These are phyloP conservation scores for Stereocaulon alpinum DNA, from an alignment of 495 filamentous ascomycete genomes.

Conservation along the genomic window DNA sequence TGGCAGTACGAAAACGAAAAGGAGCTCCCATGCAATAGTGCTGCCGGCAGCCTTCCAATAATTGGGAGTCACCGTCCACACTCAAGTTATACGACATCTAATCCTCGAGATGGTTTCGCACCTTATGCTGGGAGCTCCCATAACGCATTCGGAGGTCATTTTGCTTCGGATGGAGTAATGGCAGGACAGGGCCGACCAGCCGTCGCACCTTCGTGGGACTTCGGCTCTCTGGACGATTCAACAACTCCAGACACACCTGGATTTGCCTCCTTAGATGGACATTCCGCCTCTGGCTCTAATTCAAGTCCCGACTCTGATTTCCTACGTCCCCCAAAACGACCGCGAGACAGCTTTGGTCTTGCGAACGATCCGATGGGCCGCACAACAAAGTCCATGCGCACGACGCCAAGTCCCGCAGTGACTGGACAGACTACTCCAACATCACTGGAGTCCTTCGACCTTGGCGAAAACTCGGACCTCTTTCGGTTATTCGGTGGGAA, in stretches of 20 bases:
- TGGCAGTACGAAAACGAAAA: not conserved
- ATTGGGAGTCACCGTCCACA: slow-evolving; percentile 3
- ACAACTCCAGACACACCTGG: not conserved
- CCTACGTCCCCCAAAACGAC: slow-evolving; percentile 23
- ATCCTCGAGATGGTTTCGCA: not conserved
- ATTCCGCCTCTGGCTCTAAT: slow-evolving; percentile 9
- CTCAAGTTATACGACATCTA: slow-evolving; percentile 3
- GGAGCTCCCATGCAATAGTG: not conserved
- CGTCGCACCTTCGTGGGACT: slow-evolving; percentile 11
- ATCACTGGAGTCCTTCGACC: slow-evolving; percentile 19
- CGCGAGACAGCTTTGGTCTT: slow-evolving; percentile 11
- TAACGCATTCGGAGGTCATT: slow-evolving; percentile 12
- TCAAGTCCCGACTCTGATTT: slow-evolving; percentile 22
- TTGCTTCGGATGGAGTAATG: slow-evolving; percentile 13
- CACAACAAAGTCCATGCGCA: slow-evolving; percentile 18
- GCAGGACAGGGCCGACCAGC: slow-evolving; percentile 4
- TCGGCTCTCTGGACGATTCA: slow-evolving; percentile 2
- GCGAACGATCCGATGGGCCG: slow-evolving; percentile 8
- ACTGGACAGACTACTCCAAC: slow-evolving; percentile 27
- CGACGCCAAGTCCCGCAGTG: slow-evolving; percentile 27
- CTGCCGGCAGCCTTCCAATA: not conserved
- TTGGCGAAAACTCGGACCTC: slow-evolving; percentile 20
- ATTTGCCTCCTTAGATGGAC: not conserved
- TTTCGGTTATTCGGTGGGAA: slow-evolving; percentile 26
- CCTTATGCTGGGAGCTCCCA: slow-evolving; percentile 9